These are phyloP conservation scores for Trichophaea hybrida DNA, from an alignment of 2,329 filamentous ascomycete genomes.

Conservation along the genomic window DNA sequence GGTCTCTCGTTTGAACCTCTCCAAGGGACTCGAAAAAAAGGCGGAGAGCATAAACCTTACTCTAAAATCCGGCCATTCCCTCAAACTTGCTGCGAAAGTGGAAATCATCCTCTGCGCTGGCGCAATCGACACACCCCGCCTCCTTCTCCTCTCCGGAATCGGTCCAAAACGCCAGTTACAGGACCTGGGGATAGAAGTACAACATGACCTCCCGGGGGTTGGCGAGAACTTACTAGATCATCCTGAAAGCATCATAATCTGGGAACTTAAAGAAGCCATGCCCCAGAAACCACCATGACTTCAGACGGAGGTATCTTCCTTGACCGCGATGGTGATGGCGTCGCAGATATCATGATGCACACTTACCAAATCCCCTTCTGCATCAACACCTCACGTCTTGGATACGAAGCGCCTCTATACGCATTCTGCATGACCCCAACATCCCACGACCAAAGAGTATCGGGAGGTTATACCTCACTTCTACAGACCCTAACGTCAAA, in stretches of 20 bases:
- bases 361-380: slow-evolving; percentile 79
- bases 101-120: slow-evolving; percentile 72
- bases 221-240: slow-evolving; percentile 49
- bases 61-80: slow-evolving; percentile 35
- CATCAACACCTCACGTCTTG: slow-evolving; percentile 27
- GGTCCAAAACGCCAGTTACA: slow-evolving; percentile 42
- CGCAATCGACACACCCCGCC: slow-evolving; percentile 64
- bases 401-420: slow-evolving; percentile 48
- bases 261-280: slow-evolving; percentile 68
- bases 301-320: slow-evolving; percentile 82
- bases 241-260: slow-evolving; percentile 46
- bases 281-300: slow-evolving; percentile 79
- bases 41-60: slow-evolving; percentile 31
- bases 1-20: slow-evolving; percentile 66
- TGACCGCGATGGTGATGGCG: slow-evolving; percentile 57
- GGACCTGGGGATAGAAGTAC: slow-evolving; percentile 41
- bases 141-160: slow-evolving; percentile 45
- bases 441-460: slow-evolving; percentile 70
- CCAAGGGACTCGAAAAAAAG: not conserved
- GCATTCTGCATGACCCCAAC: slow-evolving; percentile 89
- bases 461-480: slow-evolving; percentile 64
- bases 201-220: slow-evolving; percentile 44
- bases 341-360: slow-evolving; percentile 88
- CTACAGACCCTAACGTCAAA: slow-evolving; percentile 59
- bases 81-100: slow-evolving; percentile 45